Evolutionary conservation across 768 basidiomycete genomes (phyloP).

Genomic region (Russula dissimulans): DNA sequence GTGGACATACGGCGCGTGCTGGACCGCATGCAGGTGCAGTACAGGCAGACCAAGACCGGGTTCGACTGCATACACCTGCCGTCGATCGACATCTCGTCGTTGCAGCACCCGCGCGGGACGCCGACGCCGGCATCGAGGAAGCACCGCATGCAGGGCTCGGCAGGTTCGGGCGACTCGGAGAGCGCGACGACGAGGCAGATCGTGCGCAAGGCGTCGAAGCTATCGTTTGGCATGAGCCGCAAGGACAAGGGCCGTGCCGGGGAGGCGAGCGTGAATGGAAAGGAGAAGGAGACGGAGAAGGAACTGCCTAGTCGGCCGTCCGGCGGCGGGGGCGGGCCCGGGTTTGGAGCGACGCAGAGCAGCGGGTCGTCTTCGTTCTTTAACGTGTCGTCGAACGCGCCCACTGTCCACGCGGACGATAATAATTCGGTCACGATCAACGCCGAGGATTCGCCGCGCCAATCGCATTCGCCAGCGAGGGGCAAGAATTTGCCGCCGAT

Average conservation of each 20-base stretch:
- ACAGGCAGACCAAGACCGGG: constrained; percentile 80
- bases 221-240: constrained; percentile 66
- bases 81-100: constrained; percentile 81
- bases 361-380: constrained; percentile 81
- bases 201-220: constrained; percentile 66
- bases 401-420: constrained; percentile 31
- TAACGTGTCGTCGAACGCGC: constrained; percentile 58
- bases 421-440: constrained; percentile 22
- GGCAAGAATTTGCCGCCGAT: constrained; percentile 68
- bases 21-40: constrained; percentile 92
- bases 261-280: constrained; percentile 19
- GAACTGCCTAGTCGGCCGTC: constrained; percentile 36
- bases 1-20: constrained; percentile 79
- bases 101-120: constrained; percentile 33
- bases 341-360: constrained; percentile 55
- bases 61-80: constrained; percentile 96
- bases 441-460: constrained; percentile 20
- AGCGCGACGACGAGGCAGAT: constrained; percentile 41
- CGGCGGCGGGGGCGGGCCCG: constrained; percentile 29
- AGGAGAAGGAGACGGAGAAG: constrained; percentile 43
- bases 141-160: constrained; percentile 38
- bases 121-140: constrained; percentile 26
- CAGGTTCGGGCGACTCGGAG: constrained; percentile 44
- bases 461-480: constrained; percentile 45
- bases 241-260: constrained; percentile 32